Percentiles rank a stretch among this genome's conserved stretches.
Evolutionary conservation across 2,329 filamentous ascomycete species (phyloP).

Genomic region (Penicillium vulpinum): DNA sequence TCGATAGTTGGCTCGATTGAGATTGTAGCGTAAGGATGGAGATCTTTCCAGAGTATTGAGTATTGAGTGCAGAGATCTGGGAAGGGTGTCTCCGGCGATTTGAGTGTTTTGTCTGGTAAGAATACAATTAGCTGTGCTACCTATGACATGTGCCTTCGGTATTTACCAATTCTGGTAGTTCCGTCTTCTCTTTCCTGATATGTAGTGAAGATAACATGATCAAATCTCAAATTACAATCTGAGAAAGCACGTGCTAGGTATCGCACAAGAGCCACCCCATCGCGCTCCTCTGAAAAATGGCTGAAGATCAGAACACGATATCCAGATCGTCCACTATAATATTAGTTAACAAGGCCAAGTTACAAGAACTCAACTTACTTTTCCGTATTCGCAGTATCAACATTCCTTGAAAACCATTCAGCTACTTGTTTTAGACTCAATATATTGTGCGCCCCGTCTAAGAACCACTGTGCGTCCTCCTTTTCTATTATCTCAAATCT

Average conservation of each 20-base stretch:
- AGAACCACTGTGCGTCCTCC: slow-evolving; percentile 35
- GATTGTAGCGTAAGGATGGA: no score
- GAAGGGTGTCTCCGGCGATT: no score
- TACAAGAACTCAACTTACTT: slow-evolving; percentile 11
- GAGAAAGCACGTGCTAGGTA: slow-evolving; percentile 21
- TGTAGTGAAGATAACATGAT: slow-evolving; percentile 34
- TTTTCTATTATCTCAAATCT: slow-evolving; percentile 35
- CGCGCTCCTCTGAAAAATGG: slow-evolving; percentile 30
- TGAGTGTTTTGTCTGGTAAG: no score
- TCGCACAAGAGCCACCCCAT: slow-evolving; percentile 25
- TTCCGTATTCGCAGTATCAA: not conserved
- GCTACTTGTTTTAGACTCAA: slow-evolving; percentile 41
- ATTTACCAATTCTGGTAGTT: not conserved
- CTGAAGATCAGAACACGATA: slow-evolving; percentile 35
- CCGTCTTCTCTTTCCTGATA: slow-evolving; percentile 29
- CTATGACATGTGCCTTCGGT: no score
- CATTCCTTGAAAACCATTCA: slow-evolving; percentile 39
- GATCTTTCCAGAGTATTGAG: no score
- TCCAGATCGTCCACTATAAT: no score
- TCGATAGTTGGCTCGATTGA: no score
- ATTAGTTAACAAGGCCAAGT: no score
- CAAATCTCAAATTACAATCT: no score
- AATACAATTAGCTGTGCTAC: no score
- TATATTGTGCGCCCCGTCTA: slow-evolving; percentile 48
- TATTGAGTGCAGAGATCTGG: no score